Evolutionary conservation across 208 protist genomes (phyloP), one percentile per base, ranked within the genome.

Genomic region (Herpetomonas tarakana): DNA sequence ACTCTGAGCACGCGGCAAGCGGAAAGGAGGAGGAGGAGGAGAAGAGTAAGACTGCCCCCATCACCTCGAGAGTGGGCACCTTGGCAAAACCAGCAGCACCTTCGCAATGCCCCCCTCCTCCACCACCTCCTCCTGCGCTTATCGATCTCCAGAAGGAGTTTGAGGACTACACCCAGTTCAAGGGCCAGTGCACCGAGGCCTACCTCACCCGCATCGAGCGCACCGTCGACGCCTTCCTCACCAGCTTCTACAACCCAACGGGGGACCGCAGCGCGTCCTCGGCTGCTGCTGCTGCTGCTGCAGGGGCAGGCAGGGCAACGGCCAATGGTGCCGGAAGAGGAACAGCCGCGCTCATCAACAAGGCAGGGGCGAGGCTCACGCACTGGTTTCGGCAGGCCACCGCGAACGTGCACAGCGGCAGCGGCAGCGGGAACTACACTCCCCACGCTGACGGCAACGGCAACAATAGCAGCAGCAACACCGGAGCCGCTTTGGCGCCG

Each of bases 131-230:
- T 0, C 30, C 54, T 9, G 58, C 60, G 50, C 22, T 76, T 9
- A 35, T 58, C 12, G 79, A 83, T 1, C 61, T 82, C 46, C 71
- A 81, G 62, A 67, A 53, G 31, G 71, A 75, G 39, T 49, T 86
- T 26, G 66, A 69, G 30, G 68, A 65, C 46, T 91, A 91, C 62
- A 46, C 68, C 19, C 29, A 24, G 24, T 60, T 69, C 50, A 91
- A 91, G 51, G 59, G 75, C 18, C 18, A 31, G 2, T 82, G 58
- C 57, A 88, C 78, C 0, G 78, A 91, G 53, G 58, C 52, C 22
- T 91, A 91, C 55, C 63, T 91, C 29, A 74, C 67, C 16, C 65
- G 68, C 24, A 67, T 91, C 47, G 84, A 91, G 54, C 65, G 60
- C 14, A 58, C 66, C 45, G 84, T 91, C 16, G 84, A 91, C 35